phyloP scores from a whole-genome alignment of 805 yeast species.

The Tetrapisispora namnaoensis region DNA sequence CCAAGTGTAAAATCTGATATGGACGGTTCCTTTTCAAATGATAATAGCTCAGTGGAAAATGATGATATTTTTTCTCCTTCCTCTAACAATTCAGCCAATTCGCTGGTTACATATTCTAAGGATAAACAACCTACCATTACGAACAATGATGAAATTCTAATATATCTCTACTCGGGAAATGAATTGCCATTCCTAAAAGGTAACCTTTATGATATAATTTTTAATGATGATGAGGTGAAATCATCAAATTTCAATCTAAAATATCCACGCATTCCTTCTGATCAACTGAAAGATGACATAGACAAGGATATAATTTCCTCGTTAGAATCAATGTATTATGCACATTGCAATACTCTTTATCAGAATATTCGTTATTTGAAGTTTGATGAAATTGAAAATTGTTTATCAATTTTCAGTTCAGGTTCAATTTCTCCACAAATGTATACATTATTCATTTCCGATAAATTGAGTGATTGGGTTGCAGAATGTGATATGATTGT shows the following conservation, averaged over 20 bases:
- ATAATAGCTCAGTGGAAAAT: neutral
- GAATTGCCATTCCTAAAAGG: neutral
- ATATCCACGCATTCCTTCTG: constrained; percentile 32
- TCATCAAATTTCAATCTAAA: constrained; percentile 17
- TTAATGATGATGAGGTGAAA: neutral
- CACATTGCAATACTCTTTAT: constrained; percentile 54
- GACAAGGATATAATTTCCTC: constrained; percentile 55
- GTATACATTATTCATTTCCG: constrained; percentile 44
- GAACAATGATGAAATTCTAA: neutral
- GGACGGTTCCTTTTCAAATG: neutral
- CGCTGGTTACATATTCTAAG: neutral
- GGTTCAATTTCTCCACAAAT: constrained; percentile 54
- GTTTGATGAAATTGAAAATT: constrained; percentile 46
- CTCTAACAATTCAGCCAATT: neutral
- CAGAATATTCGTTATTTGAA: constrained; percentile 63
- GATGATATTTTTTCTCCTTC: neutral
- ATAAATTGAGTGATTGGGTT: constrained; percentile 51
- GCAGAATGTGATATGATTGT: constrained; percentile 53
- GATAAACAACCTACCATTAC: neutral
- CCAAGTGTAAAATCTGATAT: constrained; percentile 1
- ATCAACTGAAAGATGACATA: constrained; percentile 32
- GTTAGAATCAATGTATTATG: constrained; percentile 49
- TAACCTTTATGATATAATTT: neutral
- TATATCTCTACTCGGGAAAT: neutral
- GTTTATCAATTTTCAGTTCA: constrained; percentile 41